phyloP scores from a whole-genome alignment of 108 stramenopile genomes.

The Cylindrotheca closterium region DNA sequence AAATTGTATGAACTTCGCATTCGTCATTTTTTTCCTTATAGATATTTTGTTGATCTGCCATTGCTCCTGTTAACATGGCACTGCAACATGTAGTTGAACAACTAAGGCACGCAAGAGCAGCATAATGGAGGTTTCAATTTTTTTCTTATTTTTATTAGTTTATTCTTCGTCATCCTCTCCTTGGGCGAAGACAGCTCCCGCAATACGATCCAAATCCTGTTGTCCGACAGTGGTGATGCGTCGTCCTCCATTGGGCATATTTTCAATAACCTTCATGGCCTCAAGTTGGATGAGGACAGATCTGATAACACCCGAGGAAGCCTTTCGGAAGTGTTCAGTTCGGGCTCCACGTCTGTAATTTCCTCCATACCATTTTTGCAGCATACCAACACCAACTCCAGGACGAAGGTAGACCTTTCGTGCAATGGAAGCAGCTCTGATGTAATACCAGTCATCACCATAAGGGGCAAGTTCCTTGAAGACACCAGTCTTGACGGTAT shows the following conservation, averaged over 20 bases:
- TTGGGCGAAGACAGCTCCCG: slow-evolving; percentile 83
- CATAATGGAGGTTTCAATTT: no score
- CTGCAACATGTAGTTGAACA: no score
- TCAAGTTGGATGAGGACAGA: slow-evolving; percentile 92
- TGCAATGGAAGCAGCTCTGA: slow-evolving; percentile 97
- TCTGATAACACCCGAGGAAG: slow-evolving; percentile 93
- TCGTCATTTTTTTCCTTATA: no score
- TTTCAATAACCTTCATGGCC: slow-evolving; percentile 94
- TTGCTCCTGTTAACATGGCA: no score
- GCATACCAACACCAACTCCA: slow-evolving; percentile 94
- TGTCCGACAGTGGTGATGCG: slow-evolving; percentile 94
- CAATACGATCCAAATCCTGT: slow-evolving; percentile 99
- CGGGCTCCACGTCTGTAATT: slow-evolving; percentile 85
- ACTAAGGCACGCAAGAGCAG: background rate
- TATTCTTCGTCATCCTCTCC: slow-evolving; percentile 44
- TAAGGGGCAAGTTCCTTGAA: slow-evolving; percentile 99
- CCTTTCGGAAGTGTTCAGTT: slow-evolving; percentile 95
- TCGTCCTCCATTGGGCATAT: slow-evolving; percentile 81
- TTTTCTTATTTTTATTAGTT: slow-evolving; percentile 1
- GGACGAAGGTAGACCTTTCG: slow-evolving; percentile 98
- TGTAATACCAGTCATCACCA: slow-evolving; percentile 99
- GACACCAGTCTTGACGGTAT: slow-evolving; percentile 96
- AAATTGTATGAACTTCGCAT: no score
- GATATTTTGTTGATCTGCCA: no score
- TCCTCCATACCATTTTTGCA: slow-evolving; percentile 97